Base-by-base conservation (phyloP, 2,329 filamentous ascomycete genomes). In the Ambrosiella cleistominuta region DNA sequence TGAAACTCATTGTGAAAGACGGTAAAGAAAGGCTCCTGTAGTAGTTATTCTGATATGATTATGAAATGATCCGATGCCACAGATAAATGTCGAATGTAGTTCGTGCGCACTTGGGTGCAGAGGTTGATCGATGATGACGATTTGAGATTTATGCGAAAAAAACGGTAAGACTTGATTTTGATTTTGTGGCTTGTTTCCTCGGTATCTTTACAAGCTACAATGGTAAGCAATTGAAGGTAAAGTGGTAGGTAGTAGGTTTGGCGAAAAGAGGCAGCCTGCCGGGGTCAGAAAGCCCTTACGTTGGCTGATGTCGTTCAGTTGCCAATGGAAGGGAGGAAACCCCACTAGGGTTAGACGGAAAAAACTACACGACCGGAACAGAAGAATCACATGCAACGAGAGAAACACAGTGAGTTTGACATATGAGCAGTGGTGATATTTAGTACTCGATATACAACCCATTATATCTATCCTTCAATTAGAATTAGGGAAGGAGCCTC, bases 1-100 rank as follows among this genome's bases (percentile, higher is more conserved):
- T 94, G 78, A 95, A 90, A 80, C 90, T 96, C 93, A 98, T 97
- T 68, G 57, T 67, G 67, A 56, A 51, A 36, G n/a, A n/a, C 27
- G n/a, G 47, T 17, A 35, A 13, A 19, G 19, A 19, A 19, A 19
- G 27, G 47, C 12, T 35, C 13, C 5, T 15, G 11, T 11, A 19
- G 3, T 51, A 36, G 35, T 51, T n/a, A 51, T 51, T 51, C 58
- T 61, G 55, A 40, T 13, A 40, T 39, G 9, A 39, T 15, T 57
- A n/a, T 36, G 17, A 51, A 19, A 7, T 35, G n/a, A 3, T 47
- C 11, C n/a, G 37, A 15, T 47, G 11, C 19, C 17, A 15, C 15
- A n/a, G 27, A 47, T 49, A 7, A 11, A 38, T n/a, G 8, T 50
- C 27, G 3, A n/a, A 37, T 50, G n/a, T 13, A 13, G 45, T 15